These are phyloP conservation scores for Diaporthe sp. DNA, from an alignment of 2,329 filamentous ascomycete species.

Conservation along the genomic window DNA sequence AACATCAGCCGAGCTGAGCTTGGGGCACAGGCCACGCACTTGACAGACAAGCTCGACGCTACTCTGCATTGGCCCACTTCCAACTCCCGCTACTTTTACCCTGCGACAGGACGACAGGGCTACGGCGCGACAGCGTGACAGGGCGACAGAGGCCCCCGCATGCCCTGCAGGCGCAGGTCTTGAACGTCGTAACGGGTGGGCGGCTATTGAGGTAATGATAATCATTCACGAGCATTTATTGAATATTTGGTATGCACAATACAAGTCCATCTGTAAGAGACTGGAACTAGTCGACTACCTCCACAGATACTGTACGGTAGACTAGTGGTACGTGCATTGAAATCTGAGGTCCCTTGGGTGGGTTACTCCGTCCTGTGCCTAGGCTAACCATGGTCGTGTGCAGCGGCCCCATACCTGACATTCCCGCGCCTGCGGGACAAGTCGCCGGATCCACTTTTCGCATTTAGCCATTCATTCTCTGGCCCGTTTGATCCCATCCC, in stretches of 20 bases:
- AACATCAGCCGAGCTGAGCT: constrained; percentile 35
- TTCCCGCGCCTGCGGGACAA: constrained; percentile 36
- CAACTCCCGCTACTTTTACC: constrained; percentile 6
- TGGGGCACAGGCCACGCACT: constrained; percentile 24
- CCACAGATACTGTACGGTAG: neutral
- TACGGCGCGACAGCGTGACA: neutral
- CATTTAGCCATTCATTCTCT: constrained; percentile 19
- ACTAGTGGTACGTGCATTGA: constrained; percentile 8
- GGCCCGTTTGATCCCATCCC: neutral
- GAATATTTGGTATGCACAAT: neutral
- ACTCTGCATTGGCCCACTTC: constrained; percentile 3
- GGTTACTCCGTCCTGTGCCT: constrained; percentile 8
- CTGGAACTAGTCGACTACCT: neutral
- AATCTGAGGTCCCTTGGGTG: constrained; percentile 1
- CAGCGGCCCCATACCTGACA: constrained; percentile 36
- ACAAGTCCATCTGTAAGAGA: neutral
- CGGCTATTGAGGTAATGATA: neutral
- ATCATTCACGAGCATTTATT: neutral
- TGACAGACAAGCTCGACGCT: constrained; percentile 31
- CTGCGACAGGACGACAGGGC: constrained; percentile 14
- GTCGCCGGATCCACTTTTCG: constrained; percentile 31
- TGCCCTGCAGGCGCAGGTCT: neutral
- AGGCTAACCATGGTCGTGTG: constrained; percentile 15
- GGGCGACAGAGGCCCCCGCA: constrained; percentile 4
- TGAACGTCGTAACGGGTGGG: neutral